phyloP scores from a whole-genome alignment of 305 asterid species.

The Fraxinus sp. region DNA sequence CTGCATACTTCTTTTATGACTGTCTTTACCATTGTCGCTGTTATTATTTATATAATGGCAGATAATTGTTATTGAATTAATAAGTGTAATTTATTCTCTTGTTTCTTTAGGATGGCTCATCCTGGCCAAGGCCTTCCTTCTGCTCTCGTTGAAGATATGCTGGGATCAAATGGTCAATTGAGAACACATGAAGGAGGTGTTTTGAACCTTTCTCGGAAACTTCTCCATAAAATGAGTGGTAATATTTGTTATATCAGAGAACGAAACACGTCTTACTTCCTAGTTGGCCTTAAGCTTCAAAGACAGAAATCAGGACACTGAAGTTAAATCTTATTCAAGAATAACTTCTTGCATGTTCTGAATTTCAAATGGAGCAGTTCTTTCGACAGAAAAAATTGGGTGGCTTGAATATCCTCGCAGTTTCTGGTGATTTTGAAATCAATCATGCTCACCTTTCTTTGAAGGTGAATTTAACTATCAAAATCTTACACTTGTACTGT shows the following conservation, averaged over 20 bases:
- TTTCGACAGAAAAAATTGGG: neutral
- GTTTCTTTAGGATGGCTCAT: conserved; percentile 52
- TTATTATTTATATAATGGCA: neutral
- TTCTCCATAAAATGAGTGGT: conserved; percentile 54
- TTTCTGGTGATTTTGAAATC: neutral
- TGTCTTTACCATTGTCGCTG: neutral
- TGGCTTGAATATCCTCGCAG: neutral
- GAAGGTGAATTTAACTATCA: neutral
- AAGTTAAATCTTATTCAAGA: conserved; percentile 7
- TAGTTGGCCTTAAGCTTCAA: conserved; percentile 40
- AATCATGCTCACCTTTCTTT: neutral
- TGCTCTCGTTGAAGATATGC: conserved; percentile 47
- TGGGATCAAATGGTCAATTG: conserved; percentile 26
- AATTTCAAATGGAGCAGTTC: neutral
- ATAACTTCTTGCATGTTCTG: neutral
- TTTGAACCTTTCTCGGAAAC: conserved; percentile 41
- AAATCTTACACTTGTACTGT: neutral
- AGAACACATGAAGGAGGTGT: conserved; percentile 42
- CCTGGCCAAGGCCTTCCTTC: conserved; percentile 57
- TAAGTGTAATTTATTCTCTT: neutral
- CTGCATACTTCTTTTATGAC: neutral
- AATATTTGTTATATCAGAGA: conserved; percentile 49
- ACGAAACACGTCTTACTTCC: conserved; percentile 40
- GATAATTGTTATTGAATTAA: neutral
- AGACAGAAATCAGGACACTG: conserved; percentile 21